Evolutionary conservation across 2,329 filamentous ascomycete species (phyloP).

Genomic region (Paecilomyces variotii): DNA sequence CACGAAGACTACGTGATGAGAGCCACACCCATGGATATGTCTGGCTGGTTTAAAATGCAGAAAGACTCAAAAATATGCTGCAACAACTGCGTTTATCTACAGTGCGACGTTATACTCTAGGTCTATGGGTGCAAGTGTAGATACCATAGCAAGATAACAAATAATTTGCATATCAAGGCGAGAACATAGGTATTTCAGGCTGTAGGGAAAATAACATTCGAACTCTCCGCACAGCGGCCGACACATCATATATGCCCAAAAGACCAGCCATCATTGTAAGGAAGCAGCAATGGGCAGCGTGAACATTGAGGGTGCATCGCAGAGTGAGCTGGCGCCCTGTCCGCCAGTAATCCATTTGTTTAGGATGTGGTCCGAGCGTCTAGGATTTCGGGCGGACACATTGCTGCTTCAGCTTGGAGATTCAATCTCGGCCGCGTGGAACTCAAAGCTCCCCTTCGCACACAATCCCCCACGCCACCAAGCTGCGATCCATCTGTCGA

Average conservation of each 20-base stretch:
- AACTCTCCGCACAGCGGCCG: background rate
- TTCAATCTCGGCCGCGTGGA: background rate
- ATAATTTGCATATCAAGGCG: background rate
- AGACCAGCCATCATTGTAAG: background rate
- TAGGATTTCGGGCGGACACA: constrained; percentile 24
- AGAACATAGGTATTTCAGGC: background rate
- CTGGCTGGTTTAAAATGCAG: background rate
- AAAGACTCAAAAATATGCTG: background rate
- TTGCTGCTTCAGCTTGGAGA: constrained; percentile 20
- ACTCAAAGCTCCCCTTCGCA: background rate
- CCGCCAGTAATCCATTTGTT: background rate
- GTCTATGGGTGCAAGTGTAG: background rate
- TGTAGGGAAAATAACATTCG: background rate
- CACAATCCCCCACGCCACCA: constrained; percentile 4
- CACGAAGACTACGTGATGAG: background rate
- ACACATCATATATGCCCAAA: background rate
- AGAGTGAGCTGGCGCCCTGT: background rate
- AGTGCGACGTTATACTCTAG: background rate
- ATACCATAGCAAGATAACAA: background rate
- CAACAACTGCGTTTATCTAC: background rate
- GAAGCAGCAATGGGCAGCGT: background rate
- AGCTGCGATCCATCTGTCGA: constrained; percentile 2
- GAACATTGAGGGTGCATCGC: background rate
- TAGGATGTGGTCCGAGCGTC: constrained; percentile 26
- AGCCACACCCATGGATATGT: background rate